These are phyloP conservation scores for Neofusicoccum laricinum DNA, from an alignment of 2,329 filamentous ascomycete species.

Conservation along the genomic window DNA sequence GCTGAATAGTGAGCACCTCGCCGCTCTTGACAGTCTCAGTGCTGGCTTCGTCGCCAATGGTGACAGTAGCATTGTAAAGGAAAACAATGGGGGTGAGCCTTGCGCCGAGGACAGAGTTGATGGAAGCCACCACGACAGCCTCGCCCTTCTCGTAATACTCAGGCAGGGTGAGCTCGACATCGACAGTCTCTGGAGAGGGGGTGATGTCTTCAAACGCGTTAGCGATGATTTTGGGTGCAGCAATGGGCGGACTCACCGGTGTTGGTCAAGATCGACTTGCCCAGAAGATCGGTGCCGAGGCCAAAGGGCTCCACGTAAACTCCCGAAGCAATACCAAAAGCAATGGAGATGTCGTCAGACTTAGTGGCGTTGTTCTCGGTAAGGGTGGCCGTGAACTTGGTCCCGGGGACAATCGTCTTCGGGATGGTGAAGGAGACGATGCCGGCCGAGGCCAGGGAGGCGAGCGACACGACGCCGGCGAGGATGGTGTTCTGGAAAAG, in stretches of 20 bases:
- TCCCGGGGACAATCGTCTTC: not conserved
- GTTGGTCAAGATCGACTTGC: slow-evolving; percentile 2
- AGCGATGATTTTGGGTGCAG: not conserved
- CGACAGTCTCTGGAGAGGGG: not conserved
- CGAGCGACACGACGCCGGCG: slow-evolving; percentile 4
- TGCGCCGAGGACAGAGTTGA: not conserved
- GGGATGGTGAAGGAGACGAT: slow-evolving; percentile 2
- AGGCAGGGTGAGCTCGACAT: not conserved
- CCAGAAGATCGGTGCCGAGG: not conserved
- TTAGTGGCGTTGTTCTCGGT: slow-evolving; percentile 7
- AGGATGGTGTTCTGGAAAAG: not conserved
- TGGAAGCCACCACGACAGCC: not conserved
- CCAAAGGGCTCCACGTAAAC: not conserved
- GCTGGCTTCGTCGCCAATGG: not conserved
- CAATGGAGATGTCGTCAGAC: not conserved
- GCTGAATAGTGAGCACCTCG: not conserved
- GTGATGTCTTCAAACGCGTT: not conserved
- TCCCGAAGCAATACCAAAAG: not conserved
- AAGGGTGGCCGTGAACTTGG: slow-evolving; percentile 1
- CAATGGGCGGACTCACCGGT: not conserved
- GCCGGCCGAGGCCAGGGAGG: slow-evolving; percentile 2
- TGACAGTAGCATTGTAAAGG: not conserved
- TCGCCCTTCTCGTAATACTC: not conserved
- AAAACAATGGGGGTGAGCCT: not conserved
- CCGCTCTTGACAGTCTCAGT: not conserved